phyloP scores from a whole-genome alignment of 805 yeast genomes.

The Cyberlindnera sargentensis region DNA sequence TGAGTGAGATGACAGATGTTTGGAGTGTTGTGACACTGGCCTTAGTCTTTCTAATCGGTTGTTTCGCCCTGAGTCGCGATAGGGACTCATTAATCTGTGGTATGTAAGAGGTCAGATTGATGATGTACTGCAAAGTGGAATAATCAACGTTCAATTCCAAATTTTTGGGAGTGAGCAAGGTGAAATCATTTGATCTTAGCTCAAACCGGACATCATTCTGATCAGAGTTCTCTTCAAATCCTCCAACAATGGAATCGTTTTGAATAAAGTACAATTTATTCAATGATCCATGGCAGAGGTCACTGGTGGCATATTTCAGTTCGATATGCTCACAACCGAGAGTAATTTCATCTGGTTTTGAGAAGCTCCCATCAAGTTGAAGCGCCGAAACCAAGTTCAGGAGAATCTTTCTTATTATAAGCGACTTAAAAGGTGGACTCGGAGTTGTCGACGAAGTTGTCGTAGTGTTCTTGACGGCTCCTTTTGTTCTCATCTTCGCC shows the following conservation, averaged over 20 bases:
- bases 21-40: constrained; percentile 10
- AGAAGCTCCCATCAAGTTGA: constrained; percentile 32
- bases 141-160: constrained; percentile 20
- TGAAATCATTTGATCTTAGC: constrained; percentile 28
- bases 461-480: background rate
- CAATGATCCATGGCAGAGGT: constrained; percentile 42
- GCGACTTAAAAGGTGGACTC: constrained; percentile 27
- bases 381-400: constrained; percentile 44
- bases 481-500: constrained; percentile 2
- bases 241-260: constrained; percentile 16
- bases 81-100: constrained; percentile 23
- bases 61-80: constrained; percentile 7
- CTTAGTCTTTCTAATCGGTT: constrained; percentile 1
- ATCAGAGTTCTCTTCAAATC: constrained; percentile 24
- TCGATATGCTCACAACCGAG: constrained; percentile 25
- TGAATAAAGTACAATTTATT: constrained; percentile 24
- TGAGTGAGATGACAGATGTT: constrained; percentile 15
- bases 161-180: constrained; percentile 38
- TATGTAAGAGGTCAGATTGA: constrained; percentile 23
- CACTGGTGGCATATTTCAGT: constrained; percentile 36
- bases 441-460: too few relatives aligned
- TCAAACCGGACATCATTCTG: constrained; percentile 52
- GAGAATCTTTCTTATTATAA: constrained; percentile 31
- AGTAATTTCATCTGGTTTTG: constrained; percentile 27
- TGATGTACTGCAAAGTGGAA: constrained; percentile 21